Base-by-base conservation (phyloP, 2,329 filamentous ascomycete genomes). In the Penicillium sp. region DNA sequence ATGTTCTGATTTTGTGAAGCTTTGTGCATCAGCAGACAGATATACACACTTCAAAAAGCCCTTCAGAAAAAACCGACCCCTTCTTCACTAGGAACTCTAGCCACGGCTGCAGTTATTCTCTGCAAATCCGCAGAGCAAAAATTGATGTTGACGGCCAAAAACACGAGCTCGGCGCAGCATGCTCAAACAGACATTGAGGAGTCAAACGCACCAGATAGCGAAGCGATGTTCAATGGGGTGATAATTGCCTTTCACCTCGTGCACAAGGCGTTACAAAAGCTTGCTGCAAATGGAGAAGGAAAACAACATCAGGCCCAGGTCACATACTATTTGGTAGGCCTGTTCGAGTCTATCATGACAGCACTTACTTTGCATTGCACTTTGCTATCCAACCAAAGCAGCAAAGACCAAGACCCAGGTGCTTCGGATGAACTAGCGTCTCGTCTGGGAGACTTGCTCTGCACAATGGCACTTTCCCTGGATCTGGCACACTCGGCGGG, bases 11-110 rank as follows among this genome's bases (percentile, higher is more conserved):
- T 21, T 21, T 13, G 7, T 22, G 1, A 40, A 75, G 72, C 42
- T 16, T 64, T 66, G 1, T 61, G 70, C 1, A 66, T 75, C 21
- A 63, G 71, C 59, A 67, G 72, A 38, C 71, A 72, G 22, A 59
- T 75, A 14, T 68, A 66, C 54, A 53, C 50, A 1, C 66, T 76
- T 2, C 69, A 75, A 49, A 69, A 64, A 18, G 46, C 64, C n/a
- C 44, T 76, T 4, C 70, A 70, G 29, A 71, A 62, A 51, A 70
- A 55, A 47, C 47, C 60, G 13, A 67, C 57, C 47, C 54, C 49
- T n/a, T 36, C 45, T 5, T 22, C 40, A 6, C 10, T 42, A n/a
- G 47, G 54, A 5, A 45, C 42, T 7, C 52, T 77, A 18, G 60
- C 63, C 4, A 57, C 54, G 1, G 56, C 64, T 29, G 60, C 64